These are phyloP conservation scores for Rhodomyrtus tomentosa DNA, from an alignment of 345 rosid genomes.

Conservation along the genomic window DNA sequence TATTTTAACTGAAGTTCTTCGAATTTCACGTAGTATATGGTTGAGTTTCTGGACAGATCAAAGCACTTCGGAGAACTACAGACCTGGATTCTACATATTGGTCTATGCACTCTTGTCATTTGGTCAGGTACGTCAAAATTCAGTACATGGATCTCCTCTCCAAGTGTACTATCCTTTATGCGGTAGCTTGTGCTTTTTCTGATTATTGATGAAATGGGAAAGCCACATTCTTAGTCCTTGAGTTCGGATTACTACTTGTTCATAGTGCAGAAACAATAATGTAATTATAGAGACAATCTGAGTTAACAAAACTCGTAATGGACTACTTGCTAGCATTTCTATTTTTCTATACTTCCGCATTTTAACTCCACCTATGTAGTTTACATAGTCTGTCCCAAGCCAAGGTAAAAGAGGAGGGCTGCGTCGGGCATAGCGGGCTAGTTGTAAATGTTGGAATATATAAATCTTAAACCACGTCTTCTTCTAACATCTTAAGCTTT, in stretches of 20 bases:
- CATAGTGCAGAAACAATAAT: background rate
- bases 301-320: conserved; percentile 1
- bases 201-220: background rate
- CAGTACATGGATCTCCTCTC: background rate
- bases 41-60: conserved; percentile 83
- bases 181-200: background rate
- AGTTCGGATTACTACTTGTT: background rate
- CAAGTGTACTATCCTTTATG: background rate
- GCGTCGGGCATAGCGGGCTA: too few species aligned
- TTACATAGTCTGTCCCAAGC: too few species aligned
- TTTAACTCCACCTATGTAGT: too few species aligned
- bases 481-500: too few species aligned
- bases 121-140: conserved; percentile 54
- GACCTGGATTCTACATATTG: conserved; percentile 48
- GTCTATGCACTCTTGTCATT: conserved; percentile 58
- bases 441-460: too few species aligned
- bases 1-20: conserved; percentile 62
- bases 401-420: too few species aligned
- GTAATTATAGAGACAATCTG: background rate
- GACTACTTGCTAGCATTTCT: background rate
- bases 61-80: conserved; percentile 44
- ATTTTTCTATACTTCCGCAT: background rate
- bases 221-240: background rate
- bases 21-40: conserved; percentile 90
- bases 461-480: too few species aligned